phyloP scores from a whole-genome alignment of 495 filamentous ascomycete species.

The Opeltia flavorubescens region DNA sequence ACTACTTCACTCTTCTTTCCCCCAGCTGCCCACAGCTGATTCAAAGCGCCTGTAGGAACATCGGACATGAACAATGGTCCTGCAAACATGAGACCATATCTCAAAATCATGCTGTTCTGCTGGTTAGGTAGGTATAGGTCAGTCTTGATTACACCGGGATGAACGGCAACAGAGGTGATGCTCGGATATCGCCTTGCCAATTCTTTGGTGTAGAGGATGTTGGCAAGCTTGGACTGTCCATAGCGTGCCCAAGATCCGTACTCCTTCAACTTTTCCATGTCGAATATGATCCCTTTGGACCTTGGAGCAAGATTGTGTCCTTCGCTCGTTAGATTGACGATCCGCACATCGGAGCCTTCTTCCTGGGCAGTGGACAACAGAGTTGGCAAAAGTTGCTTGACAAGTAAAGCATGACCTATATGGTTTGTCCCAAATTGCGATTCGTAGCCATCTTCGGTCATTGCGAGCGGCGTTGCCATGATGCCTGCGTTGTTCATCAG shows the following conservation, averaged over 20 bases:
- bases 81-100: slow-evolving; percentile 11
- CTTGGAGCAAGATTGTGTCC: slow-evolving; percentile 24
- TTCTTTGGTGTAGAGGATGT: slow-evolving; percentile 28
- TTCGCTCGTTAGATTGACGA: slow-evolving; percentile 31
- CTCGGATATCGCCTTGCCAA: slow-evolving; percentile 26
- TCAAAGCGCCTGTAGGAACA: slow-evolving; percentile 35
- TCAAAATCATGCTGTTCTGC: slow-evolving; percentile 16
- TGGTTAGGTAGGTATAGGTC: slow-evolving; percentile 29
- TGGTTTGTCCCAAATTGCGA: slow-evolving; percentile 62
- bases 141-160: slow-evolving; percentile 42
- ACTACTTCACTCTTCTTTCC: slow-evolving; percentile 22
- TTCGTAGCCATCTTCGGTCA: slow-evolving; percentile 52
- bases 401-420: slow-evolving; percentile 52
- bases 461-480: slow-evolving; percentile 34
- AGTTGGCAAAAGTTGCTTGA: slow-evolving; percentile 43
- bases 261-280: slow-evolving; percentile 18
- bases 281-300: slow-evolving; percentile 20
- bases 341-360: slow-evolving; percentile 26
- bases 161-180: slow-evolving; percentile 27
- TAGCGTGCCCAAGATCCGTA: slow-evolving; percentile 18
- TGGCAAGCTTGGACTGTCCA: slow-evolving; percentile 35
- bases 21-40: slow-evolving; percentile 41
- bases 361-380: slow-evolving; percentile 35
- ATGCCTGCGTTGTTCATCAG: slow-evolving; percentile 61
- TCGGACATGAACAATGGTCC: slow-evolving; percentile 13